These are phyloP conservation scores for Fusarium nisikadoi DNA, from an alignment of 2,329 filamentous ascomycete species.

Conservation along the genomic window DNA sequence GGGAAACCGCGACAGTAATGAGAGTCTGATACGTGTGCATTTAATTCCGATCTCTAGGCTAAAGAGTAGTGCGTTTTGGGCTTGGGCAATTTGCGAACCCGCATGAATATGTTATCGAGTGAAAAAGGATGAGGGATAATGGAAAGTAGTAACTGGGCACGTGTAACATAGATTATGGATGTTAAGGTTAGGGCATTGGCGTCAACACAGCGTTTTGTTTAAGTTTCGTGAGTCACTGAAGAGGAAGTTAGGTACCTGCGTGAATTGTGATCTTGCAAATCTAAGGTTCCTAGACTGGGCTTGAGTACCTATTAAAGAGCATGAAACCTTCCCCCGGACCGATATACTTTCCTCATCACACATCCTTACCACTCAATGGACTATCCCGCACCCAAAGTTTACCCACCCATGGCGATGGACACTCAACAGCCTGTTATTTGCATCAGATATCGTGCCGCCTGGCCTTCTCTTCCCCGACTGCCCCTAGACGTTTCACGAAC, in stretches of 20 bases:
- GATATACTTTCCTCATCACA: not conserved
- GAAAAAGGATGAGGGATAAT: constrained; percentile 13
- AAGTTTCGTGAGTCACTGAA: constrained; percentile 25
- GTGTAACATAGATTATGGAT: constrained; percentile 44
- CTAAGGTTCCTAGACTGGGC: not conserved
- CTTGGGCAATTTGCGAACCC: constrained; percentile 3
- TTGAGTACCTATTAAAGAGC: not conserved
- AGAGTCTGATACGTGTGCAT: not conserved
- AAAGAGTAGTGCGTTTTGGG: constrained; percentile 1
- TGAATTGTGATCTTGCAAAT: not conserved
- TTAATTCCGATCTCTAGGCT: not conserved
- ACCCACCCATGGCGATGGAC: not conserved
- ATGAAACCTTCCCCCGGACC: not conserved
- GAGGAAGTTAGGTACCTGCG: not conserved
- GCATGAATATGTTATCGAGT: not conserved
- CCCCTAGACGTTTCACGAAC: not conserved
- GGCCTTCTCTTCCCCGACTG: constrained; percentile 1
- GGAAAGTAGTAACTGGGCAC: constrained; percentile 16
- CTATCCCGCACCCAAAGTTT: not conserved
- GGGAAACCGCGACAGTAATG: not conserved
- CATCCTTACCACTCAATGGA: not conserved
- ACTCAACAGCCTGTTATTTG: not conserved
- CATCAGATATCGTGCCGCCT: not conserved
- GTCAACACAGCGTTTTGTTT: constrained; percentile 40
- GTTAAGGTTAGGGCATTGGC: constrained; percentile 43